These are phyloP conservation scores for Epichloe gansuensis DNA, from an alignment of 2,329 filamentous ascomycete genomes.

Conservation along the genomic window DNA sequence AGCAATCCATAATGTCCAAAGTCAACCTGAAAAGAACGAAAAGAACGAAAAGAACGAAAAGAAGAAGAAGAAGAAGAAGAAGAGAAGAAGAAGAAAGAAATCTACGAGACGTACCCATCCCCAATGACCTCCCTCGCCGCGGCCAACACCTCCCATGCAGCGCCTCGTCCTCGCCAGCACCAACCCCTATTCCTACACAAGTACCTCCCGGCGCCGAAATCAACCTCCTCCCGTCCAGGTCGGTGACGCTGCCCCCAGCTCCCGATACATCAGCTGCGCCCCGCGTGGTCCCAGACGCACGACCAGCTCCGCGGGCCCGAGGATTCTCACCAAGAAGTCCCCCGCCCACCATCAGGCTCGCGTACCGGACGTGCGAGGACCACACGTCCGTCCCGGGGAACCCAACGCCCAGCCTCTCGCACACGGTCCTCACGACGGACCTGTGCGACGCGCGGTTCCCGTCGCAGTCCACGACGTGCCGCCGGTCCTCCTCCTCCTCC, in stretches of 20 bases:
- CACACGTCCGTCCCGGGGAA: constrained; percentile 27
- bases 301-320: constrained; percentile 10
- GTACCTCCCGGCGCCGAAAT: constrained; percentile 24
- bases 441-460: constrained; percentile 19
- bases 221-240: constrained; percentile 27
- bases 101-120: background rate
- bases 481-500: too few species aligned
- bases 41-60: background rate
- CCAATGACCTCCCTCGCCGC: constrained; percentile 11
- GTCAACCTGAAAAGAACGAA: background rate
- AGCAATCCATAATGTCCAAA: background rate
- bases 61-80: background rate
- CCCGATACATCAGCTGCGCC: constrained; percentile 43
- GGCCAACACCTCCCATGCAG: constrained; percentile 30
- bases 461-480: constrained; percentile 23
- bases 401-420: constrained; percentile 16
- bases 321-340: constrained; percentile 23
- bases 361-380: constrained; percentile 29
- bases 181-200: constrained; percentile 22
- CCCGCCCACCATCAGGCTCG: constrained; percentile 25
- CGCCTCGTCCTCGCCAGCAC: constrained; percentile 30
- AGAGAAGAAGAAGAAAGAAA: constrained; percentile 5
- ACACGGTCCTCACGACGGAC: constrained; percentile 19
- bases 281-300: constrained; percentile 42
- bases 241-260: constrained; percentile 43